These are phyloP conservation scores for Leptomonas pyrrhocoris DNA, from an alignment of 208 protist species.

Conservation along the genomic window DNA sequence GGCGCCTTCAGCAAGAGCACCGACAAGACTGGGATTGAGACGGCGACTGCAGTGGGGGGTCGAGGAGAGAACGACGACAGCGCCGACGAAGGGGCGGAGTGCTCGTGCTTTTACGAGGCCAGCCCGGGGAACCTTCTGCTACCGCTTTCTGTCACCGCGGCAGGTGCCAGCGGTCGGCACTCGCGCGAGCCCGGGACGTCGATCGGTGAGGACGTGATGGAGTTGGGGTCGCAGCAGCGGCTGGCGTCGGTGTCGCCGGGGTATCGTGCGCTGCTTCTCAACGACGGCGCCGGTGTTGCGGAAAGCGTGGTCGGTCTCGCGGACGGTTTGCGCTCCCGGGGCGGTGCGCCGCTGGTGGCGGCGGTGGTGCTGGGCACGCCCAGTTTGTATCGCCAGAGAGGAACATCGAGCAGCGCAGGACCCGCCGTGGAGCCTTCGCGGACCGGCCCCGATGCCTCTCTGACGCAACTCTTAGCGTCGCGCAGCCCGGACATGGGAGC, in stretches of 20 bases:
- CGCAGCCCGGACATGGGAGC: background rate
- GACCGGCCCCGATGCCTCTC: slow-evolving; percentile 7
- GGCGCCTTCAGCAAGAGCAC: background rate
- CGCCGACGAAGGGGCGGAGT: background rate
- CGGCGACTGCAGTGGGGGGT: background rate
- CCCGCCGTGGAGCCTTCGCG: background rate
- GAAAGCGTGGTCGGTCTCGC: background rate
- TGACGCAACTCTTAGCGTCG: slow-evolving; percentile 3
- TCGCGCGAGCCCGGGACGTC: background rate
- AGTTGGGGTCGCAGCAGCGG: background rate
- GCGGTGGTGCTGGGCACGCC: slow-evolving; percentile 34
- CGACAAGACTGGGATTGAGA: background rate
- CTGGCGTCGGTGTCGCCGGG: background rate
- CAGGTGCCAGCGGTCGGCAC: background rate
- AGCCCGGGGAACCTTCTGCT: slow-evolving; percentile 15
- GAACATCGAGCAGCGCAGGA: background rate
- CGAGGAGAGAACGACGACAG: background rate
- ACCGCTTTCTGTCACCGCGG: slow-evolving; percentile 3
- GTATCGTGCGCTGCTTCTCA: slow-evolving; percentile 3
- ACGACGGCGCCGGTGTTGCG: background rate
- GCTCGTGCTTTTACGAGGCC: slow-evolving; percentile 19
- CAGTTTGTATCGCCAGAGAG: slow-evolving; percentile 16
- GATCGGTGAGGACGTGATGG: background rate
- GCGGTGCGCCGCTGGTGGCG: slow-evolving; percentile 9
- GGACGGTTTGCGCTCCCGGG: background rate